These are phyloP conservation scores for Agaricales sp. DNA, from an alignment of 1,284 basidiomycete species.

Conservation along the genomic window DNA sequence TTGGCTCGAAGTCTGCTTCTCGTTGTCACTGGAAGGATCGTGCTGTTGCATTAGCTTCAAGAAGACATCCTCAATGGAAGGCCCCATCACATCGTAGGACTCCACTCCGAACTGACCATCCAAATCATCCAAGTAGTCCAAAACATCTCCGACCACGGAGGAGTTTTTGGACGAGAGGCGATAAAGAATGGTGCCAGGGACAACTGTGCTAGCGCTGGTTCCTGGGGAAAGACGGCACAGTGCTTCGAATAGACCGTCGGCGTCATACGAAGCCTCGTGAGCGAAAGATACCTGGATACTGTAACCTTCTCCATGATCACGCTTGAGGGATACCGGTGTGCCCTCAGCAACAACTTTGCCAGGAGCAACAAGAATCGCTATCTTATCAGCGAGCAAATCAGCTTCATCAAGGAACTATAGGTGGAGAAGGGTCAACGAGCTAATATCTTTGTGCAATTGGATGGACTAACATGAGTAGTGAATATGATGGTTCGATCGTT, in stretches of 20 bases:
- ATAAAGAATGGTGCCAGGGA: slow-evolving; percentile 35
- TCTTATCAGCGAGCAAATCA: slow-evolving; percentile 66
- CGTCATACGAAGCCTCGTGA: slow-evolving; percentile 9
- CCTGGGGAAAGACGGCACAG: slow-evolving; percentile 5
- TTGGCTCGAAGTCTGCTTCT: neutral
- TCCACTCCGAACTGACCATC: slow-evolving; percentile 26
- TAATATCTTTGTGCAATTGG: too few relatives aligned
- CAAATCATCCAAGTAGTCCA: slow-evolving; percentile 42
- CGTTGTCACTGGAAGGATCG: slow-evolving; percentile 4
- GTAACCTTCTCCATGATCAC: slow-evolving; percentile 64
- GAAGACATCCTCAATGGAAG: slow-evolving; percentile 77
- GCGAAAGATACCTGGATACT: slow-evolving; percentile 44
- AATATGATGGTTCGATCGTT: slow-evolving; percentile 56
- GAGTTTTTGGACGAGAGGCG: slow-evolving; percentile 51
- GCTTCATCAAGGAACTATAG: slow-evolving; percentile 68
- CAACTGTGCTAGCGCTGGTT: slow-evolving; percentile 20
- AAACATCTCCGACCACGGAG: slow-evolving; percentile 38
- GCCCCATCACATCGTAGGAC: slow-evolving; percentile 59
- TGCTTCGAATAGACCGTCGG: slow-evolving; percentile 16
- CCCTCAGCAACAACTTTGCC: slow-evolving; percentile 67
- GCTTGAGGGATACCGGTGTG: slow-evolving; percentile 65
- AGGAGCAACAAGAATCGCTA: slow-evolving; percentile 67
- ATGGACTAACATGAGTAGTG: slow-evolving; percentile 49
- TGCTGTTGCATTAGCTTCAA: slow-evolving; percentile 55
- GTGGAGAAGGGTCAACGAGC: too few relatives aligned